Percentiles rank a stretch among this genome's conserved stretches.
Evolutionary conservation across 2,329 filamentous ascomycete species (phyloP).

Genomic region (Talaromyces sp.): DNA sequence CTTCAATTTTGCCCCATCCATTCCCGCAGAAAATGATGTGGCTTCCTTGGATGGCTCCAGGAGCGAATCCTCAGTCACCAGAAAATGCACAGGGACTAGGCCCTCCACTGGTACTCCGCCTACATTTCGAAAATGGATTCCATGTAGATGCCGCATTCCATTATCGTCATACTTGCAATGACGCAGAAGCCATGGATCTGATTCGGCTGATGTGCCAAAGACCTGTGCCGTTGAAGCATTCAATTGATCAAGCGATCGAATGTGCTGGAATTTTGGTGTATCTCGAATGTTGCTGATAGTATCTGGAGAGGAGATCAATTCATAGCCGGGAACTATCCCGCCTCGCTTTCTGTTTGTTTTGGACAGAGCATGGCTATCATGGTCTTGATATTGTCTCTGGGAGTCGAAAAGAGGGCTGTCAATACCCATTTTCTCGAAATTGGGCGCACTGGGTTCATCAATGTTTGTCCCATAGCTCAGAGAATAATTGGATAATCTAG

Average conservation of each 20-base stretch:
- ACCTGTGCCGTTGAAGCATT: constrained; percentile 27
- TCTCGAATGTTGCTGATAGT: constrained; percentile 9
- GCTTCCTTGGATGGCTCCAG: constrained; percentile 5
- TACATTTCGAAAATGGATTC: constrained; percentile 35
- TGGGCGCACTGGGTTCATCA: not conserved
- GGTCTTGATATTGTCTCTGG: not conserved
- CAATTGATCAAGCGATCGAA: constrained; percentile 26
- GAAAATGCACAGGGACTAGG: constrained; percentile 28
- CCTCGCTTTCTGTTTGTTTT: not conserved
- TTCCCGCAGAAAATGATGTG: not conserved
- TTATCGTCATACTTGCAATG: constrained; percentile 36
- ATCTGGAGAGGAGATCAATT: not conserved
- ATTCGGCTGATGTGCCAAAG: constrained; percentile 31
- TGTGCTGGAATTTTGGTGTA: constrained; percentile 20
- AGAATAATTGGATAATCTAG: not conserved
- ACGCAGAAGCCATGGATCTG: constrained; percentile 33
- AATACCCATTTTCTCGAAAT: not conserved
- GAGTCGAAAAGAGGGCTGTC: not conserved
- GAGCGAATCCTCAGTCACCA: constrained; percentile 10
- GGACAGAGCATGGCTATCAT: not conserved
- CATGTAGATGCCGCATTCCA: constrained; percentile 32
- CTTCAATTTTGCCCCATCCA: constrained; percentile 8
- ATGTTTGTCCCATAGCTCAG: not conserved
- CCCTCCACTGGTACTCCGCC: constrained; percentile 33
- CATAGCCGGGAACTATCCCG: not conserved